A percentile compares a stretch with the other conserved stretches of the same genome.
These are phyloP conservation scores for Leptodontidium sp. DNA, from an alignment of 2,329 filamentous ascomycete species.

Conservation along the genomic window DNA sequence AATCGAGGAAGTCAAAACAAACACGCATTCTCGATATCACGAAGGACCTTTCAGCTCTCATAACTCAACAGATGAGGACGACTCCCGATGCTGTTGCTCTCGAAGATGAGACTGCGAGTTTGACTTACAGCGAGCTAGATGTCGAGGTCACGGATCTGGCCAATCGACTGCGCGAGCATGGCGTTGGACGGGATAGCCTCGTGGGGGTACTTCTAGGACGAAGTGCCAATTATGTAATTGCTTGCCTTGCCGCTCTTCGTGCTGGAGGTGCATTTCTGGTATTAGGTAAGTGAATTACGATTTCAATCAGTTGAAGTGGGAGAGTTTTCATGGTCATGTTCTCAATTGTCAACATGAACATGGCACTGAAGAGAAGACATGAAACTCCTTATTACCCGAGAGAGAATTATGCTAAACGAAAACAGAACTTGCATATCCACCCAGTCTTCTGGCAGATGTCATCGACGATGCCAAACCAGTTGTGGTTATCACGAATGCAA, in stretches of 20 bases:
- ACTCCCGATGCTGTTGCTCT: constrained; percentile 76
- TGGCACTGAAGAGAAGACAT: too few relatives aligned
- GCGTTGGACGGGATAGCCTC: constrained; percentile 75
- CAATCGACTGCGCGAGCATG: constrained; percentile 68
- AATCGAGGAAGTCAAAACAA: constrained; percentile 41
- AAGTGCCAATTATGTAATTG: constrained; percentile 81
- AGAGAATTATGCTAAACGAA: background rate
- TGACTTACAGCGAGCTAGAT: constrained; percentile 79
- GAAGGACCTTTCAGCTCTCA: constrained; percentile 78
- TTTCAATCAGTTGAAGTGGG: background rate
- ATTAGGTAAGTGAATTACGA: constrained; percentile 49
- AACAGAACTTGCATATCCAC: constrained; percentile 76
- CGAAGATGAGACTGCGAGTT: constrained; percentile 71
- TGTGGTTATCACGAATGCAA: constrained; percentile 73
- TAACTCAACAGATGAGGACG: constrained; percentile 70
- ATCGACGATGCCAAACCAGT: constrained; percentile 77
- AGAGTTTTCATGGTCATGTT: background rate
- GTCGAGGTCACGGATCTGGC: constrained; percentile 71
- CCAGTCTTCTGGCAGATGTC: constrained; percentile 76
- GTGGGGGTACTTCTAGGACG: constrained; percentile 80
- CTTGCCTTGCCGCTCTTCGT: constrained; percentile 78
- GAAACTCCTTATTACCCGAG: background rate
- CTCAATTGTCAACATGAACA: background rate
- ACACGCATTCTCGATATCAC: constrained; percentile 75
- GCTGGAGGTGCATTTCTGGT: constrained; percentile 84